A percentile compares a stretch with the other conserved stretches of the same genome.
Evolutionary conservation across 345 rosid species (phyloP).

Genomic region (Dovyalis caffra): DNA sequence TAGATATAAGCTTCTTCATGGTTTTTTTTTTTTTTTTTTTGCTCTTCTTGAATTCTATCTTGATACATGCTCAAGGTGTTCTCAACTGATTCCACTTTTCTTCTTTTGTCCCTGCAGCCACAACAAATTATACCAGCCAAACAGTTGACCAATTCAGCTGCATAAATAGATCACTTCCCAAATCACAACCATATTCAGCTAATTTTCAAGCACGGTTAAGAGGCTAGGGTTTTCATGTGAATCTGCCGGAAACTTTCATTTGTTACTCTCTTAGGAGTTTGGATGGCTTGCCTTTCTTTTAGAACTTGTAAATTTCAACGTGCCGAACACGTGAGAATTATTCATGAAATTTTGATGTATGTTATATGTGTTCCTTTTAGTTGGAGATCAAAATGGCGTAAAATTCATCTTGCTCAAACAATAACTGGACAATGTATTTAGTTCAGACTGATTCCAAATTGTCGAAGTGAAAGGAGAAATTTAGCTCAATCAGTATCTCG

Average conservation of each 20-base stretch:
- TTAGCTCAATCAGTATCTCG: neutral
- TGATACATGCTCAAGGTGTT: neutral
- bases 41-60: neutral
- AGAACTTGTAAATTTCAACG: neutral
- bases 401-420: neutral
- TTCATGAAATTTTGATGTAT: conserved; percentile 1
- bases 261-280: neutral
- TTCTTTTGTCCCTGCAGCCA: conserved; percentile 37
- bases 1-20: neutral
- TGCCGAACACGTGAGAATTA: neutral
- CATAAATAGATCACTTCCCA: conserved; percentile 18
- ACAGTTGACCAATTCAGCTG: conserved; percentile 33
- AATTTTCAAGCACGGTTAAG: neutral
- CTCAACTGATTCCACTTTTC: neutral
- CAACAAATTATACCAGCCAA: conserved; percentile 40
- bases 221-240: neutral
- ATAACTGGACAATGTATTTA: neutral
- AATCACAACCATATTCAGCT: neutral
- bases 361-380: neutral
- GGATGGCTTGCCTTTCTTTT: neutral
- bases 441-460: neutral
- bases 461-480: neutral
- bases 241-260: neutral
- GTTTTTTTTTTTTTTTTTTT: too few relatives aligned
- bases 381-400: neutral